Percentiles rank a stretch among this genome's conserved stretches.
Conservation (phyloP, 2,329 filamentous ascomycete species). For the Aspergillus neotritici region DNA sequence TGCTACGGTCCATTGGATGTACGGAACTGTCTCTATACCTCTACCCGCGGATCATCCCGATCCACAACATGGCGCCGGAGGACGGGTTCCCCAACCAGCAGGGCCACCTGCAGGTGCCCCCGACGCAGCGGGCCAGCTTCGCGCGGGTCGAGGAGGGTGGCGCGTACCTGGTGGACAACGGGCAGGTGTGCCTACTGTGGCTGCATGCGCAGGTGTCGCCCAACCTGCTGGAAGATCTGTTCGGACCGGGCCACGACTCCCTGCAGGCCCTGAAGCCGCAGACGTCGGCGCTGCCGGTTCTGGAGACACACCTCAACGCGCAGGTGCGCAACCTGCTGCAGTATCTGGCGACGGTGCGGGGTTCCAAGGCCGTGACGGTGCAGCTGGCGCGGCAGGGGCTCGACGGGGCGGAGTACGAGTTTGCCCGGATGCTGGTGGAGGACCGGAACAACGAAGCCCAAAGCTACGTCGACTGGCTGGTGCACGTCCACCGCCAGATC, state of each 20-base stretch:
- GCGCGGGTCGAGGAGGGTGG: conserved; percentile 85
- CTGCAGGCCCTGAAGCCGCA: conserved; percentile 78
- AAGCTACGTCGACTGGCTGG: conserved; percentile 97
- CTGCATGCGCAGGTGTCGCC: conserved; percentile 87
- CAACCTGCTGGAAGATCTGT: conserved; percentile 83
- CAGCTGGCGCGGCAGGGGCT: conserved; percentile 88
- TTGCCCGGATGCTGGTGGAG: conserved; percentile 83
- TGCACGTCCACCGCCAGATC: conserved; percentile 88
- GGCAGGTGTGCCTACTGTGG: conserved; percentile 87
- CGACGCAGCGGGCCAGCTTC: conserved; percentile 75
- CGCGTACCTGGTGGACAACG: conserved; percentile 91
- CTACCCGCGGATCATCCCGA: conserved; percentile 85
- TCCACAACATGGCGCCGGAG: conserved; percentile 81
- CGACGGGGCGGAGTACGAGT: conserved; percentile 94
- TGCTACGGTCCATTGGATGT: conserved; percentile 82
- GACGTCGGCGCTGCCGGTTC: conserved; percentile 68
- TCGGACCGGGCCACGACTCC: conserved; percentile 66
- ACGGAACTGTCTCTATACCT: conserved; percentile 85
- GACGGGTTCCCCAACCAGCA: conserved; percentile 93
- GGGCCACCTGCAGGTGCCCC: conserved; percentile 79
- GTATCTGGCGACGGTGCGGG: conserved; percentile 72
- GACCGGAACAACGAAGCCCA: conserved; percentile 97
- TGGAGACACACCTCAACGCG: conserved; percentile 88
- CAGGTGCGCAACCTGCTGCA: conserved; percentile 92
- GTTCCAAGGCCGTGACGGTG: conserved; percentile 80